These are phyloP conservation scores for Jaenimonas drosophilae DNA, from an alignment of 208 protist genomes.

Conservation along the genomic window DNA sequence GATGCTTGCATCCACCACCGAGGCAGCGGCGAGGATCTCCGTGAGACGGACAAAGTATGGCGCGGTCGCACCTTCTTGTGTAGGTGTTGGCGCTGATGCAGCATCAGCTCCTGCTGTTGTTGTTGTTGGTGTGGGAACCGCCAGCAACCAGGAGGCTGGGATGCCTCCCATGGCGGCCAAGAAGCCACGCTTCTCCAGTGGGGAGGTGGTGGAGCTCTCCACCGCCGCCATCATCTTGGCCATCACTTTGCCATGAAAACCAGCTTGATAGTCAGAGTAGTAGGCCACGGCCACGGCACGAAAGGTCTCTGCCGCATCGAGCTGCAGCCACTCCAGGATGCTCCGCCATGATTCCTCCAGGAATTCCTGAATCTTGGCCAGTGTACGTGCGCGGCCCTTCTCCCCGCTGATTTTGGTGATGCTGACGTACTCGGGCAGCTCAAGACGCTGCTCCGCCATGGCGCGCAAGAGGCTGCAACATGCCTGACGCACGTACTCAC, in stretches of 20 bases:
- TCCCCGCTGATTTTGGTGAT: conserved; percentile 41
- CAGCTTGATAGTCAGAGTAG: conserved; percentile 40
- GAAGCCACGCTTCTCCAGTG: conserved; percentile 75
- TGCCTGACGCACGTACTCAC: conserved; percentile 88
- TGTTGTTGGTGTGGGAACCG: conserved; percentile 5
- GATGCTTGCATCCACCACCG: not conserved
- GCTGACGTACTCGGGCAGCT: conserved; percentile 50
- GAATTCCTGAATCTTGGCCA: conserved; percentile 65
- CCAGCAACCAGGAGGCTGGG: conserved; percentile 33
- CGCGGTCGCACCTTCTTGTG: not conserved
- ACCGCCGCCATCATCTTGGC: conserved; percentile 38
- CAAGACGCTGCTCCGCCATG: conserved; percentile 42
- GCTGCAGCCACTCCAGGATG: conserved; percentile 81
- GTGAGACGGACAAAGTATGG: not conserved
- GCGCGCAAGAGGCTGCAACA: conserved; percentile 83
- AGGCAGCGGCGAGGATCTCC: not conserved
- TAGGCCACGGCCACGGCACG: conserved; percentile 43
- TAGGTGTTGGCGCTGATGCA: too few species aligned
- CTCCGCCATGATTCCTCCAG: conserved; percentile 87
- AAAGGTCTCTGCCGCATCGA: conserved; percentile 52
- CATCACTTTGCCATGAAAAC: conserved; percentile 72
- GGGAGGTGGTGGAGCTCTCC: conserved; percentile 7
- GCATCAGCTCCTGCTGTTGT: conserved; percentile 3
- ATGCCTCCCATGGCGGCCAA: conserved; percentile 77
- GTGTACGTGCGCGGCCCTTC: conserved; percentile 37